phyloP scores from a whole-genome alignment of 139 green algal genomes.

The Asterochloris sp. region DNA sequence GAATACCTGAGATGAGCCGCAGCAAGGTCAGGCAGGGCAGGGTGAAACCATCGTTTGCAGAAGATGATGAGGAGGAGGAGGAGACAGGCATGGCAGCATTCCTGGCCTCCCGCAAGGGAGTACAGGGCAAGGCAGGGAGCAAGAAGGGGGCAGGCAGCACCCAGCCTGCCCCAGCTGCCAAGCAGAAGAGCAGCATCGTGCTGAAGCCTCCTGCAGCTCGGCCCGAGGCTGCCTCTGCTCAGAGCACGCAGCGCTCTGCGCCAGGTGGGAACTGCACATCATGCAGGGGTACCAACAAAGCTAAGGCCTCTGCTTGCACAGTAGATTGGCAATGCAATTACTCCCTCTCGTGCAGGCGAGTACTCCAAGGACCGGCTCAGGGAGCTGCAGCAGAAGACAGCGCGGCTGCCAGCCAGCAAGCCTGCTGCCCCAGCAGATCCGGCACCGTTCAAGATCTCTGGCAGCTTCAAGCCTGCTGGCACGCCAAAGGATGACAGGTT shows the following conservation, averaged over 20 bases:
- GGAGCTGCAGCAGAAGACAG: conserved; percentile 52
- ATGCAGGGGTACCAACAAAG: neutral
- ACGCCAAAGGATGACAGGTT: neutral
- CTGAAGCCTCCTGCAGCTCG: neutral
- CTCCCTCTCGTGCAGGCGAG: conserved; percentile 40
- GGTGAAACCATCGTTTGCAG: no score
- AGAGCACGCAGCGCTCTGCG: neutral
- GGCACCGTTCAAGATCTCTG: conserved; percentile 59
- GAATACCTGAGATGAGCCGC: no score
- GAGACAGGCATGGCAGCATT: no score
- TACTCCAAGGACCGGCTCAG: conserved; percentile 57
- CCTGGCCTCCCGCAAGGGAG: neutral
- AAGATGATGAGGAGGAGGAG: no score
- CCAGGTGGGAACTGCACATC: neutral
- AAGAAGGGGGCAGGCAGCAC: neutral
- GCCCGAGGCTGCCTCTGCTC: neutral
- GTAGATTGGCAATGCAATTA: neutral
- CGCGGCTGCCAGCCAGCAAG: conserved; percentile 30
- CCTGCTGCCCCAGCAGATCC: conserved; percentile 8
- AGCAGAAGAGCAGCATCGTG: neutral
- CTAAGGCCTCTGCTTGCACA: no score
- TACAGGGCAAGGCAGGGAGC: neutral
- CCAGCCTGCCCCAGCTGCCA: neutral
- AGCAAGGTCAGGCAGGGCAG: no score
- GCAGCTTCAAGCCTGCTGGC: conserved; percentile 62